Percentiles rank a stretch among this genome's conserved stretches.
Conservation (phyloP, 441 rosid genomes). For the Gossypium aridum region DNA sequence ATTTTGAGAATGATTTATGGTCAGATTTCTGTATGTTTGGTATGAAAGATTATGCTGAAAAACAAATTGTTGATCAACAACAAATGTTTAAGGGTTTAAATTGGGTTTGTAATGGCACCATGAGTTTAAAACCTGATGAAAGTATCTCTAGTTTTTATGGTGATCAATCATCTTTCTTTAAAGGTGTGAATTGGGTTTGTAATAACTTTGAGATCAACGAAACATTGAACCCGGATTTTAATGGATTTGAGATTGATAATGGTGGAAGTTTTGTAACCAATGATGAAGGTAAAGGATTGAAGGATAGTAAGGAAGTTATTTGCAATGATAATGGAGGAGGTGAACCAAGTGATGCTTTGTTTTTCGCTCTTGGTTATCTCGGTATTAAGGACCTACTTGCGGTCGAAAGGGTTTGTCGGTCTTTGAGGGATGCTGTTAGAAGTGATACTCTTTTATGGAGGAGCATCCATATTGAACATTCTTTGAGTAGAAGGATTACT, state of each 20-base stretch:
- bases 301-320: slow-evolving; percentile 3
- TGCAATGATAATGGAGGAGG: slow-evolving; percentile 14
- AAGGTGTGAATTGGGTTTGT: slow-evolving; percentile 18
- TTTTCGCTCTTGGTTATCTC: slow-evolving; percentile 29
- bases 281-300: slow-evolving; percentile 12
- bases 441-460: slow-evolving; percentile 37
- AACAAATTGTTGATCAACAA: neutral
- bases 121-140: slow-evolving; percentile 12
- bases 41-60: slow-evolving; percentile 12
- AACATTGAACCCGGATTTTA: slow-evolving; percentile 6
- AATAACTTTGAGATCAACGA: slow-evolving; percentile 4
- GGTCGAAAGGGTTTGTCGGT: slow-evolving; percentile 40
- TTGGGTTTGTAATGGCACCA: slow-evolving; percentile 17
- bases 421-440: slow-evolving; percentile 27
- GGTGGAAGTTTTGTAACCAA: neutral
- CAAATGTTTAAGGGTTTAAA: slow-evolving; percentile 9
- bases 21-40: slow-evolving; percentile 11
- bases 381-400: slow-evolving; percentile 26
- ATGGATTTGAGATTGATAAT: slow-evolving; percentile 8
- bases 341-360: slow-evolving; percentile 32
- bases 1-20: slow-evolving; percentile 16
- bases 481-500: slow-evolving; percentile 21
- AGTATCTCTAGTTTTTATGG: neutral
- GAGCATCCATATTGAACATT: slow-evolving; percentile 24
- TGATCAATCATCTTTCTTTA: neutral